Base-by-base conservation (phyloP, 495 filamentous ascomycete species). In the Penicillium cataractarum region DNA sequence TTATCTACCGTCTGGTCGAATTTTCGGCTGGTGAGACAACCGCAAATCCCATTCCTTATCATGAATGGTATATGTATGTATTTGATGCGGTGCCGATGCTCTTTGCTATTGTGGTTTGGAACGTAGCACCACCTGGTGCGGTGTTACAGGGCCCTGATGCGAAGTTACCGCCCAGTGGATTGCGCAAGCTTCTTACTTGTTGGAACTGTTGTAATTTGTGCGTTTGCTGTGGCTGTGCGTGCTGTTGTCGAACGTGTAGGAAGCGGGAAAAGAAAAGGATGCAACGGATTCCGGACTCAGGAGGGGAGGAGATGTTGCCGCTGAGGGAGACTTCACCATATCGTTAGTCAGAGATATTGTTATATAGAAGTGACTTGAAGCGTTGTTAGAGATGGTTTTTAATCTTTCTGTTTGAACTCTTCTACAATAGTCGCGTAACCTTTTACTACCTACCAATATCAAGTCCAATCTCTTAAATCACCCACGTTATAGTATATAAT, bases 51-150 rank as follows among this genome's bases (percentile, higher is more conserved):
- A 50, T 50, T n/a, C 22, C 22, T 7, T 31, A 31, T 26, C 48
- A 50, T 50, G 48, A 50, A 19, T 26, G 22, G 22, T 50, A 26
- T 50, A 50, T 31, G 17, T 50, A 50, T 15, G 48, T 17, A 12
- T 50, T 50, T n/a, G 48, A 50, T n/a, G 22, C 48, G 22, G 27
- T 50, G 48, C 48, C 48, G 12, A 50, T 50, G 48, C n/a, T 50
- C 12, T 17, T 50, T n/a, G 48, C 48, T 5, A 15, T 50, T 29
- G 27, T 29, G 22, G 27, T 50, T 26, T 50, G 22, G 22, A 50
- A 50, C n/a, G 12, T 31, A 15, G 48, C 27, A 0, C 48, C 22
- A 3, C 22, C 48, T 6, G 48, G 48, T 6, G 27, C 22, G 17
- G 48, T 50, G 10, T 31, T 50, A 26, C 22, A 26, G 12, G 48